Evolutionary conservation across 768 basidiomycete genomes (phyloP), one percentile per base, ranked within the genome.

Genomic region (Trametes coccinea): DNA sequence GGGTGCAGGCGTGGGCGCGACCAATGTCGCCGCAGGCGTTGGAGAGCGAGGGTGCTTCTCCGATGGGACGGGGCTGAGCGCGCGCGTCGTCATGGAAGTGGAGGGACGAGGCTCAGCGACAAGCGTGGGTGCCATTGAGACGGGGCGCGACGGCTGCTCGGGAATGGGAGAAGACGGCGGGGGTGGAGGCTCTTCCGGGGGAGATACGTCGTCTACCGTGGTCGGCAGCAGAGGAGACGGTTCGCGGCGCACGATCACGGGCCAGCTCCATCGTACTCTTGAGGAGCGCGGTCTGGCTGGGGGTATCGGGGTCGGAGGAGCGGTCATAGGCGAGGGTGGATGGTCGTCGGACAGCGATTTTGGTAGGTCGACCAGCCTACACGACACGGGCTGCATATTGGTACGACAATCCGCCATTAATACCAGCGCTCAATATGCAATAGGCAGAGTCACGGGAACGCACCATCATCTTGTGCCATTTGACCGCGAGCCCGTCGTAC

Each of bases 391-490:
- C 65, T 62, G 47, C 27, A 51, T 8, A 48, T 14, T n/a, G 2
- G 33, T 22, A 22, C 22, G 22, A 22, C 22, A 22, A 41, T 16
- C 41, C 30, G 37, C 13, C n/a, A 29, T 45, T 17, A 39, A 4
- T 17, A 33, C 39, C 16, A 48, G 44, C 10, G n/a, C 22, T 5
- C 34, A 37, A 17, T n/a, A 5, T 40, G 33, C 16, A 16, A 9
- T n/a, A 2, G 11, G 40, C n/a, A 31, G 17, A 14, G 27, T 10
- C 17, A 13, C 16, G 30, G n/a, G 9, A 16, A 59, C 61, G 53
- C 55, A 68, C 67, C 67, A 61, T 60, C 48, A 68, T 62, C 48
- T 49, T 50, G 30, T 58, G 31, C 65, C 65, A 66, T 46, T 59
- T 46, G 16, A 62, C 56, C 13, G 39, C 31, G 30, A 59, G 37